Percentiles rank a stretch among this genome's conserved stretches.
phyloP scores from a whole-genome alignment of 805 yeast species.

The Jamesozyma lodderae region DNA sequence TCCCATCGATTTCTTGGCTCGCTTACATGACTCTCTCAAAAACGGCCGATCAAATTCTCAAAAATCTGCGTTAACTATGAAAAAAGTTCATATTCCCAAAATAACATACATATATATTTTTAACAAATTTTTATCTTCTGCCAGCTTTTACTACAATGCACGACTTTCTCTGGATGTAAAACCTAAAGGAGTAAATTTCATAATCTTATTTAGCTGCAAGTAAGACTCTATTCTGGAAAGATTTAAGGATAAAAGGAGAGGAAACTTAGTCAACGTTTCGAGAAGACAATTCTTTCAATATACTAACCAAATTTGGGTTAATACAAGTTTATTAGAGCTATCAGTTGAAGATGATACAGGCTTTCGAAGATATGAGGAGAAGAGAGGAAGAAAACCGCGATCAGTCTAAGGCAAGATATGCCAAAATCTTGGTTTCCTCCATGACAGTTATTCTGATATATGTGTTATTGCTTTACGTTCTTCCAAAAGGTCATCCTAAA shows the following conservation, averaged over 20 bases:
- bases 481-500: background rate
- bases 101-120: background rate
- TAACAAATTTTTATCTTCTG: background rate
- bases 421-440: background rate
- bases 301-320: background rate
- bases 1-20: background rate
- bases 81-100: background rate
- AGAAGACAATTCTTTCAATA: background rate
- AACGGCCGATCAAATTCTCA: background rate
- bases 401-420: background rate
- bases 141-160: background rate
- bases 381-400: background rate
- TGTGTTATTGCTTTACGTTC: constrained; percentile 1
- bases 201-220: background rate
- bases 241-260: background rate
- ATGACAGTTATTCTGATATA: constrained; percentile 1
- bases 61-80: background rate
- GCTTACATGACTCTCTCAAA: background rate
- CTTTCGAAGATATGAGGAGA: background rate
- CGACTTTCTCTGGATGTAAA: background rate
- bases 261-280: background rate
- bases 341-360: background rate
- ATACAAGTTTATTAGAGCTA: background rate
- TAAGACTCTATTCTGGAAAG: background rate
- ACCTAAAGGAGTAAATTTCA: background rate